Evolutionary conservation across 164 flowering plant species (phyloP).

Genomic region (Vitis vinifera): DNA sequence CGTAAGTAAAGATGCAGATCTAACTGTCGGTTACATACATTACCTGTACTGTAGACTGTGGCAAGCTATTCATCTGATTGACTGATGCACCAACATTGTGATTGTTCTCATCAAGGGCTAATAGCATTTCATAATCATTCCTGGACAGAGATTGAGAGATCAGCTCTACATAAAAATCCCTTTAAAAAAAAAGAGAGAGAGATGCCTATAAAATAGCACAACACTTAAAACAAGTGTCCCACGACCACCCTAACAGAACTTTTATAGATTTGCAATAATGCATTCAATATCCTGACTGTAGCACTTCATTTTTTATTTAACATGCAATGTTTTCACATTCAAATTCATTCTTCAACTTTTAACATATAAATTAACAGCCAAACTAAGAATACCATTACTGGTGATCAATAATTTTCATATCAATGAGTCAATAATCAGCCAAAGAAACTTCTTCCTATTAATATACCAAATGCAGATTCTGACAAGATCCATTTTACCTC

Average conservation of each 20-base stretch:
- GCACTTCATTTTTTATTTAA: too few relatives aligned
- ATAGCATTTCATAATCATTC: constrained; percentile 87
- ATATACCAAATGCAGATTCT: too few relatives aligned
- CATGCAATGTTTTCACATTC: background rate
- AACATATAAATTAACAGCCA: background rate
- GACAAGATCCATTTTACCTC: background rate
- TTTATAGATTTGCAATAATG: too few relatives aligned
- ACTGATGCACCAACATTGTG: constrained; percentile 68
- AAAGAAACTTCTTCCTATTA: too few relatives aligned
- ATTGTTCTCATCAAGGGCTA: constrained; percentile 86
- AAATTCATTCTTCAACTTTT: background rate
- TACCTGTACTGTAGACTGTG: constrained; percentile 82
- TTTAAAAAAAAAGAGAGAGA: constrained; percentile 1
- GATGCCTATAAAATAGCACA: background rate
- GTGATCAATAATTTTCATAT: too few relatives aligned
- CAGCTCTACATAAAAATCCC: too few relatives aligned
- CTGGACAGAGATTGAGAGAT: constrained; percentile 33
- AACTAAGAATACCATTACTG: too few relatives aligned
- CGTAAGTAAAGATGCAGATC: constrained; percentile 1
- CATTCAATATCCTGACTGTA: too few relatives aligned
- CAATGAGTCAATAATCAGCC: too few relatives aligned
- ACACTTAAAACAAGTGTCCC: background rate
- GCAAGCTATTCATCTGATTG: constrained; percentile 69
- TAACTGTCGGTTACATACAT: background rate
- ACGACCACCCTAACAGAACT: background rate